A percentile compares a stretch with the other conserved stretches of the same genome.
Evolutionary conservation across 305 asterid species (phyloP).

Genomic region (Fraxinus floribunda): DNA sequence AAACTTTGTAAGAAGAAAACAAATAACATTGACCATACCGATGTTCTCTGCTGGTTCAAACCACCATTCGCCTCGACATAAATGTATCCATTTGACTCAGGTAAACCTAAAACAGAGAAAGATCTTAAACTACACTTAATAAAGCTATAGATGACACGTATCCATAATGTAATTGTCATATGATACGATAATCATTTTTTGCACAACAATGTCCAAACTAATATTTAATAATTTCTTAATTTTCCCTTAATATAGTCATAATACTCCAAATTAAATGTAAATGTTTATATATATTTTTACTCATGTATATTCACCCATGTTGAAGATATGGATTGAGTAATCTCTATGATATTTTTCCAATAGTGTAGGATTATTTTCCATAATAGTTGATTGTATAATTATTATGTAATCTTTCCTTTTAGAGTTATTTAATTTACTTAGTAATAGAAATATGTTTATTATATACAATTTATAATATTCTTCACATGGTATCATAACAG

Average conservation of each 20-base stretch:
- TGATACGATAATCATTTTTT: not conserved
- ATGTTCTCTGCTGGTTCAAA: conserved; percentile 93
- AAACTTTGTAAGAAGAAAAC: not conserved
- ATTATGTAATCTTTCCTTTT: no score
- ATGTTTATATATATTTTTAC: not conserved
- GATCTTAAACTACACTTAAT: not conserved
- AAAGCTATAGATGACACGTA: not conserved
- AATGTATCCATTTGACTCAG: conserved; percentile 91
- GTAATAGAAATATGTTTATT: no score
- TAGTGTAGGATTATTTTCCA: no score
- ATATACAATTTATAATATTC: no score
- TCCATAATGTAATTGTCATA: not conserved
- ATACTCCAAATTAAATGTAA: not conserved
- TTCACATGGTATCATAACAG: no score
- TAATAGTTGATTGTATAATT: no score
- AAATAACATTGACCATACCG: conserved; percentile 42
- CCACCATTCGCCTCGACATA: conserved; percentile 98
- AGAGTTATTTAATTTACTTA: no score
- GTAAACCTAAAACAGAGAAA: conserved; percentile 53
- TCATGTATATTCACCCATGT: not conserved
- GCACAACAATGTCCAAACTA: not conserved
- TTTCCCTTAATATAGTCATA: not conserved
- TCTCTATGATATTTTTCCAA: no score
- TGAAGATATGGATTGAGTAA: no score
- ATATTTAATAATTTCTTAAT: not conserved